Base-by-base conservation (phyloP, 73 alveolate species). In the Vitrella brassicaformis region DNA sequence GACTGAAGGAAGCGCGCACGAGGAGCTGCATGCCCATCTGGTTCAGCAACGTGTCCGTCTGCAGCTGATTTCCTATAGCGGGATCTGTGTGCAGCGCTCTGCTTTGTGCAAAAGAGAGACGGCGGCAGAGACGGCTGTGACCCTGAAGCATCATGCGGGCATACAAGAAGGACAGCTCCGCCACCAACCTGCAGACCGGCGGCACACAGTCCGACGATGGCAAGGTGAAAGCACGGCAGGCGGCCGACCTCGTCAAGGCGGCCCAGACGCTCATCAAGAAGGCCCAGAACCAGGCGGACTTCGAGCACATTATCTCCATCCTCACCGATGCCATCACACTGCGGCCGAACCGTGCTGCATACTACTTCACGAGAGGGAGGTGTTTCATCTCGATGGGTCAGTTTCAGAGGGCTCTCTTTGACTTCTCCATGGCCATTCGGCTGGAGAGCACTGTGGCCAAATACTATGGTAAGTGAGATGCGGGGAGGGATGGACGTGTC, bases 391-490 rank as follows among this genome's bases (percentile, higher is more conserved):
- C 66, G n/a, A 31, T 75, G 74, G 78, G 73, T 1, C 71, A 75
- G 47, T 77, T 66, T 73, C 71, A 67, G 31, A 46, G 85, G 72
- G 89, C 89, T 30, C 77, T 81, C 30, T 76, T 27, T 30, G 89
- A 81, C 66, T 81, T 75, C 73, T 70, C 85, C 66, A 71, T 81
- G 75, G 89, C 89, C 0, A 4, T 56, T 1, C 69, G 69, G 1
- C 30, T 56, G 28, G 69, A 56, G 28, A 8, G 27, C 10, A 25
- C 69, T 45, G 65, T 19, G 9, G 65, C 65, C 9, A 45, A 45
- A 19, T 19, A 45, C 65, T 45, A 45, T 19, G 65, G 65, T 45
- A 9, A 45, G 25, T 45, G n/a, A n/a, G n/a, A n/a, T n/a, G n/a
- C n/a, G n/a, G n/a, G n/a, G n/a, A n/a, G n/a, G n/a, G n/a, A n/a